phyloP scores from a whole-genome alignment of 2,329 filamentous ascomycete genomes.

The Aspergillus neoniger region DNA sequence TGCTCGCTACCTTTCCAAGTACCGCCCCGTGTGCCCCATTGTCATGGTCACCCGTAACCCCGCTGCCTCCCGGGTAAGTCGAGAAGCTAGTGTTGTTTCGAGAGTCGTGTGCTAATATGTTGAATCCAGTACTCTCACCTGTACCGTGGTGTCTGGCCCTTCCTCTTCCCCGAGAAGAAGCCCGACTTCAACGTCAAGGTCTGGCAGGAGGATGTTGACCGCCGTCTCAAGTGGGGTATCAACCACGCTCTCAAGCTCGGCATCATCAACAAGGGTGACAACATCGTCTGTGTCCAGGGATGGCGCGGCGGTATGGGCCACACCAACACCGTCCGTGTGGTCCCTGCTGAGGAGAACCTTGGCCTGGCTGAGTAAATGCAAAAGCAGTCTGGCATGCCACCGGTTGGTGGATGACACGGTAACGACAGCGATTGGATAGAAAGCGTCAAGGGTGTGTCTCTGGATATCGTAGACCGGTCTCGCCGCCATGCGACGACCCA shows the following conservation, averaged over 20 bases:
- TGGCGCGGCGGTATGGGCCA: conserved; percentile 69
- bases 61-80: conserved; percentile 69
- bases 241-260: conserved; percentile 79
- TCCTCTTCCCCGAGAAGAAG: conserved; percentile 90
- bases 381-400: conserved; percentile 18
- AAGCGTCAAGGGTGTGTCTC: conserved; percentile 15
- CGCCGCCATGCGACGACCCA: conserved; percentile 14
- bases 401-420: conserved; percentile 17
- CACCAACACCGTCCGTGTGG: conserved; percentile 63
- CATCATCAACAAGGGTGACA: conserved; percentile 76
- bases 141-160: conserved; percentile 97
- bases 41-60: conserved; percentile 96
- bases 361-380: conserved; percentile 41
- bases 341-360: conserved; percentile 51
- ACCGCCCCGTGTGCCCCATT: conserved; percentile 97
- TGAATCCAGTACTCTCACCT: conserved; percentile 73
- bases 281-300: conserved; percentile 67
- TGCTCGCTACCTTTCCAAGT: conserved; percentile 94
- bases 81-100: neutral
- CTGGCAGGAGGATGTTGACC: conserved; percentile 99
- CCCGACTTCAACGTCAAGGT: conserved; percentile 89
- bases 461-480: conserved; percentile 21
- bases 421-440: conserved; percentile 22
- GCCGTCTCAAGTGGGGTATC: conserved; percentile 96
- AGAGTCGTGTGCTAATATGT: conserved; percentile 17